Evolutionary conservation across 108 stramenopile species (phyloP).

Genomic region (Nitzschia sp.): DNA sequence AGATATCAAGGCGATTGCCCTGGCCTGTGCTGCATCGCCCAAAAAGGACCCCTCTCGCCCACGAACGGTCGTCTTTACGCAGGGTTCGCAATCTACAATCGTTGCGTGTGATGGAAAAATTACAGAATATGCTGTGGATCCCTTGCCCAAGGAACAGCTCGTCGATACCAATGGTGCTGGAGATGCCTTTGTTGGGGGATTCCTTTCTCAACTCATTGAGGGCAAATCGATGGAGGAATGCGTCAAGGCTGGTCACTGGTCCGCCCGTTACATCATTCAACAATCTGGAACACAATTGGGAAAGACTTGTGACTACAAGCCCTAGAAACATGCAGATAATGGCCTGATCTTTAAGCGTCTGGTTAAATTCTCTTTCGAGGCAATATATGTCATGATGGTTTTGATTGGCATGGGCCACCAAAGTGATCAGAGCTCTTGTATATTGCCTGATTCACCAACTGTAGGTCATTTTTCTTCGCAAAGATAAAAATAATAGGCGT

Average conservation of each 20-base stretch:
- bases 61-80: constrained; percentile 96
- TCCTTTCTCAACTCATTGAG: constrained; percentile 85
- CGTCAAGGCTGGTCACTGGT: constrained; percentile 98
- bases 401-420: neutral
- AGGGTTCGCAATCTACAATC: constrained; percentile 94
- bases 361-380: too few relatives aligned
- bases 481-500: too few relatives aligned
- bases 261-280: constrained; percentile 95
- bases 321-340: too few relatives aligned
- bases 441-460: neutral
- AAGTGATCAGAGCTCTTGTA: neutral
- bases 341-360: too few relatives aligned
- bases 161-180: constrained; percentile 99
- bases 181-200: constrained; percentile 99
- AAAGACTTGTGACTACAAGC: constrained; percentile 23
- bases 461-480: too few relatives aligned
- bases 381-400: too few relatives aligned
- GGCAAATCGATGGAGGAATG: constrained; percentile 82
- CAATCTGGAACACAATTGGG: constrained; percentile 90
- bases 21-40: constrained; percentile 85
- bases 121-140: constrained; percentile 86
- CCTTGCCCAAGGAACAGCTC: constrained; percentile 81
- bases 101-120: constrained; percentile 93
- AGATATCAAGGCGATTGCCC: constrained; percentile 91
- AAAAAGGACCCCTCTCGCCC: constrained; percentile 83